Evolutionary conservation across 345 rosid species (phyloP).

Genomic region (Citrus cavaleriei): DNA sequence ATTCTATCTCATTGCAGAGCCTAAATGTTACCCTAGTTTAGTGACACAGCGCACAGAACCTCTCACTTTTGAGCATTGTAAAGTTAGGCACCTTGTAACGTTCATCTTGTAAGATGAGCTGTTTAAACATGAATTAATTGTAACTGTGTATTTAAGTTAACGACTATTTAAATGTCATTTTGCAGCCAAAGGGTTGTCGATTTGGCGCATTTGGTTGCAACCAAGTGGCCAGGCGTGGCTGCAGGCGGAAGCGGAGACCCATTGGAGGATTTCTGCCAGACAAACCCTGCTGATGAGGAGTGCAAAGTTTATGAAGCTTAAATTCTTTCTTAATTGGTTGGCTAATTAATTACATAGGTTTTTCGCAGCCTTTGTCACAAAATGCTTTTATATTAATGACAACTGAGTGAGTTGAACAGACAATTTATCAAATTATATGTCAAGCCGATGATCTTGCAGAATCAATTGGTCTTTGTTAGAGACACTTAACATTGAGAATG

Average conservation of each 20-base stretch:
- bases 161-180: neutral
- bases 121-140: neutral
- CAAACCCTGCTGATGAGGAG: constrained; percentile 80
- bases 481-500: neutral
- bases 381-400: constrained; percentile 14
- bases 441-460: constrained; percentile 1
- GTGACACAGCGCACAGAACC: neutral
- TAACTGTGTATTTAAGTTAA: neutral
- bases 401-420: constrained; percentile 13
- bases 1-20: neutral
- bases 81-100: neutral
- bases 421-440: neutral
- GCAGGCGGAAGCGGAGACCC: constrained; percentile 79
- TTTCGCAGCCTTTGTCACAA: constrained; percentile 4
- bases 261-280: constrained; percentile 89
- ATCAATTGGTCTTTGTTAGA: neutral
- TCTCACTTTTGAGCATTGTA: neutral
- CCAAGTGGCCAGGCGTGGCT: constrained; percentile 72
- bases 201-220: constrained; percentile 89
- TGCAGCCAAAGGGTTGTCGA: constrained; percentile 97
- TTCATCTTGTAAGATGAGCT: neutral
- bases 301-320: constrained; percentile 91
- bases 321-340: neutral
- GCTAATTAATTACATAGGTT: constrained; percentile 5
- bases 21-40: neutral